phyloP scores from a whole-genome alignment of 148 eudicot genomes.

The Camellia sinensis region DNA sequence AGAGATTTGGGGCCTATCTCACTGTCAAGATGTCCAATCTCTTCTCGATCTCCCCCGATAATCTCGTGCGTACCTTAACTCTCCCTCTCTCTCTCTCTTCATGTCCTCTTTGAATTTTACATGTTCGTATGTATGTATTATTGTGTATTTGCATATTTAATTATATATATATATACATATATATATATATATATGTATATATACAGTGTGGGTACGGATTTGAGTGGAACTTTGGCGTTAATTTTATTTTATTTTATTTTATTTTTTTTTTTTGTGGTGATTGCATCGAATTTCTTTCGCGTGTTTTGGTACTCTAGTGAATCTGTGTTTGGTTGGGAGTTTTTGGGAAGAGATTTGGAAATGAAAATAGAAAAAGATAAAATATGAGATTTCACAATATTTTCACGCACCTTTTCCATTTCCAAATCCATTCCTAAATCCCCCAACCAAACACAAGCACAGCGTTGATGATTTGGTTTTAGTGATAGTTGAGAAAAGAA shows the following conservation, averaged over 20 bases:
- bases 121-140: neutral
- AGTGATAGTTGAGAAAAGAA: neutral
- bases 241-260: neutral
- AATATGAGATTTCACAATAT: too few species aligned
- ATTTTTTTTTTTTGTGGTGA: neutral
- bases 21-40: conserved; percentile 58
- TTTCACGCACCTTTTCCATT: too few species aligned
- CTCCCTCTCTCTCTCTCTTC: conserved; percentile 2
- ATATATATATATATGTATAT: neutral
- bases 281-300: neutral
- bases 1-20: conserved; percentile 59
- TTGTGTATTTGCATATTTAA: too few species aligned
- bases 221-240: neutral
- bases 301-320: neutral
- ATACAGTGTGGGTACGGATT: neutral
- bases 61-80: conserved; percentile 29
- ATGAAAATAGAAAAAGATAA: neutral
- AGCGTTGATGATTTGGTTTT: too few species aligned
- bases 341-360: neutral
- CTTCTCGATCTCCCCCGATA: conserved; percentile 28
- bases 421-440: too few species aligned
- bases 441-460: too few species aligned
- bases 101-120: neutral
- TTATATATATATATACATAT: neutral
- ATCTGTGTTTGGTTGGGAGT: too few species aligned